Evolutionary conservation across 2,329 filamentous ascomycete genomes (phyloP).

Genomic region (Mycosphaerelloides madeirae): DNA sequence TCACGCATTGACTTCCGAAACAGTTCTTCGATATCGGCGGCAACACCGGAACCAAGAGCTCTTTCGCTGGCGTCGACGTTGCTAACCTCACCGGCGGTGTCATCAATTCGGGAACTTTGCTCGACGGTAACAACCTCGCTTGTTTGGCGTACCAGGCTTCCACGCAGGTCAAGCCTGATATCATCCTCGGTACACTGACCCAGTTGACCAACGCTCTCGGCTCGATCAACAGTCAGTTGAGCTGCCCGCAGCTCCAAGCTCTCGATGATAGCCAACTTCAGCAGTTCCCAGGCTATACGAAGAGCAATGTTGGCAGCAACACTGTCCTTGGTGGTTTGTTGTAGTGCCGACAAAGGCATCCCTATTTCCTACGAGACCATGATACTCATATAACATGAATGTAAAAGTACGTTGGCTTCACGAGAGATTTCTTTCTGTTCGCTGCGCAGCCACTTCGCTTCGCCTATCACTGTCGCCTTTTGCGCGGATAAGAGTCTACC

Average conservation of each 20-base stretch:
- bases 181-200: constrained; percentile 6
- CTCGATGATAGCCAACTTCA: constrained; percentile 5
- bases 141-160: constrained; percentile 35
- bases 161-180: constrained; percentile 11
- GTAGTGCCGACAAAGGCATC: too few relatives aligned
- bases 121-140: constrained; percentile 42
- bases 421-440: too few relatives aligned
- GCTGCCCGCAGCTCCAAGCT: constrained; percentile 6
- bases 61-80: constrained; percentile 34
- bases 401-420: too few relatives aligned
- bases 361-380: too few relatives aligned
- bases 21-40: constrained; percentile 30
- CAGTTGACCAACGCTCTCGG: constrained; percentile 7
- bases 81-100: constrained; percentile 37
- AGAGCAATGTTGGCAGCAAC: neutral
- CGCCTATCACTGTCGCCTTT: too few relatives aligned
- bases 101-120: constrained; percentile 32
- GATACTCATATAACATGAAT: too few relatives aligned
- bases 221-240: constrained; percentile 1
- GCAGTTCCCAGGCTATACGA: constrained; percentile 14
- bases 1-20: too few relatives aligned
- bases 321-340: neutral
- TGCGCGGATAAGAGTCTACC: too few relatives aligned
- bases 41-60: constrained; percentile 33
- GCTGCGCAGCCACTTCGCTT: too few relatives aligned